These are phyloP conservation scores for Pinus albicaulis DNA, from an alignment of 75 land plant genomes.

Conservation along the genomic window DNA sequence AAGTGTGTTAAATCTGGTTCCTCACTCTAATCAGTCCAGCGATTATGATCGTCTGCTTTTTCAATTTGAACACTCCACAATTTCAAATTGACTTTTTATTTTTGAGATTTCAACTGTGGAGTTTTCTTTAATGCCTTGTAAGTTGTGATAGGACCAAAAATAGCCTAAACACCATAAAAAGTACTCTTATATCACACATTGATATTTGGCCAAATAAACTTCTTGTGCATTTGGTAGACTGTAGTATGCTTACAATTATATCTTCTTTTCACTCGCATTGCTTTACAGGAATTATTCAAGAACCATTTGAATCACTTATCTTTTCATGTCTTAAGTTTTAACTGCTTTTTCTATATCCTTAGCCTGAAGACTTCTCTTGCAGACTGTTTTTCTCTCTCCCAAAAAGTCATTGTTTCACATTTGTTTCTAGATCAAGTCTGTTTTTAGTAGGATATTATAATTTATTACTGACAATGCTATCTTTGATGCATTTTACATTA, in stretches of 20 bases:
- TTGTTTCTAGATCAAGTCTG: too few relatives aligned
- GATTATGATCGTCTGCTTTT: too few relatives aligned
- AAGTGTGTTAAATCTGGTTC: too few relatives aligned
- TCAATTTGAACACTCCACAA: background rate
- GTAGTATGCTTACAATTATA: too few relatives aligned
- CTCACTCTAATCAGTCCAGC: too few relatives aligned
- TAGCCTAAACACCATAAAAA: background rate
- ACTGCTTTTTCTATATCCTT: background rate
- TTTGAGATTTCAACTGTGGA: background rate
- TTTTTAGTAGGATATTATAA: too few relatives aligned
- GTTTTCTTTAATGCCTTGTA: background rate
- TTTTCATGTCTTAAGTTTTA: background rate
- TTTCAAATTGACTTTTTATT: background rate
- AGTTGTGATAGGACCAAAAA: background rate
- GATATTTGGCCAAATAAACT: background rate
- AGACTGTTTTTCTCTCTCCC: background rate
- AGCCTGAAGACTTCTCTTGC: background rate
- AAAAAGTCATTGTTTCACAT: background rate
- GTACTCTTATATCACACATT: background rate
- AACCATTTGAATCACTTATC: too few relatives aligned
- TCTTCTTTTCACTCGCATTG: too few relatives aligned
- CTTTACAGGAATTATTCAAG: too few relatives aligned
- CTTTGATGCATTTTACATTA: constrained; percentile 3
- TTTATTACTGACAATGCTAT: background rate
- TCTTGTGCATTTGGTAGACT: background rate